These are phyloP conservation scores for Xylaria cubensis DNA, from an alignment of 495 filamentous ascomycete genomes.

Conservation along the genomic window DNA sequence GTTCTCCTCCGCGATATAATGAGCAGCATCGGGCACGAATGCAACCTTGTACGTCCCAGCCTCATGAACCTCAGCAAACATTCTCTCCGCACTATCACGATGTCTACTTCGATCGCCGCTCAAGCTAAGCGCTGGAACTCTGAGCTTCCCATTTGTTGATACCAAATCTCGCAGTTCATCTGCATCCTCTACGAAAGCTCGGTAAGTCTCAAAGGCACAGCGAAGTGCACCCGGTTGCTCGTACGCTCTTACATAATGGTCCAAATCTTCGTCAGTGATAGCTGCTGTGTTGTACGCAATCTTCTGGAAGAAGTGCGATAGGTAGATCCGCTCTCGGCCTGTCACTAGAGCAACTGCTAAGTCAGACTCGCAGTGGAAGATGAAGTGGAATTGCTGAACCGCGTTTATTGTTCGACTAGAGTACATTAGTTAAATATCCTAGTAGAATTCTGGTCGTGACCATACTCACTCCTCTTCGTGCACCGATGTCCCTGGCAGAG, in stretches of 20 bases:
- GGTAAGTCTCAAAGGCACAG: conserved; percentile 48
- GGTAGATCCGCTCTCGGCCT: conserved; percentile 51
- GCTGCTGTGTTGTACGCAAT: conserved; percentile 45
- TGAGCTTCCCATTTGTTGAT: conserved; percentile 47
- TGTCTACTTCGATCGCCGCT: conserved; percentile 43
- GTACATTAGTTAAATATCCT: neutral
- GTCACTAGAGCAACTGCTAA: conserved; percentile 49
- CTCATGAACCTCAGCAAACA: conserved; percentile 47
- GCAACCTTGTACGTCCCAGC: conserved; percentile 35
- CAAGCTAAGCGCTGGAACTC: conserved; percentile 46
- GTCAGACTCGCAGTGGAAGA: conserved; percentile 52
- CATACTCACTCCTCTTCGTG: neutral
- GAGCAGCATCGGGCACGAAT: conserved; percentile 42
- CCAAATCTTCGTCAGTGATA: conserved; percentile 45
- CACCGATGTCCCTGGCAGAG: neutral
- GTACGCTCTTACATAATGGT: conserved; percentile 47
- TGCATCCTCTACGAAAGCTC: conserved; percentile 34
- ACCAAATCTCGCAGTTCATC: conserved; percentile 44
- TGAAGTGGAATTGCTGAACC: conserved; percentile 51
- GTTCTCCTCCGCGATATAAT: conserved; percentile 52
- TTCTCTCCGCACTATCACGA: conserved; percentile 32
- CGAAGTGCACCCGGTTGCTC: conserved; percentile 50
- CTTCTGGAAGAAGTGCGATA: conserved; percentile 55
- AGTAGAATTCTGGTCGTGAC: neutral
- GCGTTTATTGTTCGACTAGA: conserved; percentile 35